Percentiles rank a stretch among this genome's conserved stretches.
Evolutionary conservation across 257 asterid genomes (phyloP).

Genomic region (Cynanchum wilfordii): DNA sequence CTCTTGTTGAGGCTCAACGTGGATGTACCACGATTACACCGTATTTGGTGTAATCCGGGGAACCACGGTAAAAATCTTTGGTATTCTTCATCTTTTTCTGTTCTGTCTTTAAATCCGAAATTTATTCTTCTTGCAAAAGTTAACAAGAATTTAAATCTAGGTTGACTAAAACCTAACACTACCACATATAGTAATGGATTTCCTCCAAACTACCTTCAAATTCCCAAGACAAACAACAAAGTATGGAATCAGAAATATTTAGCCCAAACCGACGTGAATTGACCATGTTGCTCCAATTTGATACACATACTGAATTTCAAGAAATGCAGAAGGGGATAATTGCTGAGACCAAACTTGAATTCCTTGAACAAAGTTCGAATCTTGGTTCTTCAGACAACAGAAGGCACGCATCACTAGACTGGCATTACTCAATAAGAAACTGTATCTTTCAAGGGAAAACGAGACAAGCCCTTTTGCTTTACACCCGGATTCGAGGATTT

Average conservation of each 20-base stretch:
- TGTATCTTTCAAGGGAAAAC: conserved; percentile 39
- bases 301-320: not conserved
- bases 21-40: too few relatives aligned
- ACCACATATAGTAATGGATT: not conserved
- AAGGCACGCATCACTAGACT: conserved; percentile 24
- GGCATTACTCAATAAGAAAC: conserved; percentile 32
- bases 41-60: too few relatives aligned
- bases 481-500: conserved; percentile 36
- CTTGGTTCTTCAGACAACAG: conserved; percentile 5
- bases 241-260: not conserved
- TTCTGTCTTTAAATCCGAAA: too few relatives aligned
- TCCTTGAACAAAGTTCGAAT: conserved; percentile 5
- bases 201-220: conserved; percentile 6
- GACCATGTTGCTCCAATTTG: not conserved
- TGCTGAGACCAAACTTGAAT: not conserved
- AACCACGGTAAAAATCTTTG: too few relatives aligned
- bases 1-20: too few relatives aligned
- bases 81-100: too few relatives aligned
- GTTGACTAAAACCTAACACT: too few relatives aligned
- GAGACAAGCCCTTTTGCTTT: conserved; percentile 46
- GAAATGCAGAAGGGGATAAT: not conserved
- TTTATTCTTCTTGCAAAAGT: too few relatives aligned
- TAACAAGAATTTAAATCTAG: too few relatives aligned
- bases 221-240: not conserved
- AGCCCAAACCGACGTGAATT: conserved; percentile 2